Evolutionary conservation across 768 basidiomycete genomes (phyloP).

Genomic region (Lactarius hatsudake): DNA sequence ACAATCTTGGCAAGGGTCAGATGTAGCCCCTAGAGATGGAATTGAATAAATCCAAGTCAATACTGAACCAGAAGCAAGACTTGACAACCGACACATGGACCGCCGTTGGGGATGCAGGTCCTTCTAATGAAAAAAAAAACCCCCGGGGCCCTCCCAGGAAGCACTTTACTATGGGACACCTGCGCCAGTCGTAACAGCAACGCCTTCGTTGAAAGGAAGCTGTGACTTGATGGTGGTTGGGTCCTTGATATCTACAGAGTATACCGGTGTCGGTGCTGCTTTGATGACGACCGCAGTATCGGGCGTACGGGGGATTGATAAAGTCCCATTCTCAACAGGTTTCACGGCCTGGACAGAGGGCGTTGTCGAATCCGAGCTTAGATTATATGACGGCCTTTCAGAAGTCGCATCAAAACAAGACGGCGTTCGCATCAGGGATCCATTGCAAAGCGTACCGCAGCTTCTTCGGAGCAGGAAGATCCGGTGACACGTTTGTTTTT

Average conservation of each 20-base stretch:
- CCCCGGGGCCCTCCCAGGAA: constrained; percentile 2
- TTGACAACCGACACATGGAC: constrained; percentile 19
- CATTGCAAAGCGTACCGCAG: constrained; percentile 24
- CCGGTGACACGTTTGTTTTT: constrained; percentile 24
- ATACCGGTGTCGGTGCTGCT: constrained; percentile 34
- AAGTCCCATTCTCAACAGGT: constrained; percentile 21
- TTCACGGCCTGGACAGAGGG: constrained; percentile 11
- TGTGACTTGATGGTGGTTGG: constrained; percentile 53
- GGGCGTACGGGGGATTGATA: constrained; percentile 32
- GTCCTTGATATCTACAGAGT: constrained; percentile 41
- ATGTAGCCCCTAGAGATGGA: constrained; percentile 26
- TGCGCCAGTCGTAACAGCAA: constrained; percentile 50
- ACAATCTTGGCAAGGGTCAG: constrained; percentile 25
- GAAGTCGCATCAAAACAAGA: constrained; percentile 19
- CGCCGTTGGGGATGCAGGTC: constrained; percentile 6
- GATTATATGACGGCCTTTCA: constrained; percentile 25
- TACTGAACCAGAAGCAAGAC: constrained; percentile 26
- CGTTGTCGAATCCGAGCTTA: constrained; percentile 14
- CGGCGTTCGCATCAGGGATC: constrained; percentile 14
- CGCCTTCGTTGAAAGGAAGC: constrained; percentile 59
- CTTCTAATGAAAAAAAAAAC: constrained; percentile 10
- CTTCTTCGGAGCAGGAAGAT: constrained; percentile 27
- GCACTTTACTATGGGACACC: constrained; percentile 30
- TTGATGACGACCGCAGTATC: constrained; percentile 40
- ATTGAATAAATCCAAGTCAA: constrained; percentile 29